Conservation (phyloP, 1,284 basidiomycete species). For the Stereum hirsutum region DNA sequence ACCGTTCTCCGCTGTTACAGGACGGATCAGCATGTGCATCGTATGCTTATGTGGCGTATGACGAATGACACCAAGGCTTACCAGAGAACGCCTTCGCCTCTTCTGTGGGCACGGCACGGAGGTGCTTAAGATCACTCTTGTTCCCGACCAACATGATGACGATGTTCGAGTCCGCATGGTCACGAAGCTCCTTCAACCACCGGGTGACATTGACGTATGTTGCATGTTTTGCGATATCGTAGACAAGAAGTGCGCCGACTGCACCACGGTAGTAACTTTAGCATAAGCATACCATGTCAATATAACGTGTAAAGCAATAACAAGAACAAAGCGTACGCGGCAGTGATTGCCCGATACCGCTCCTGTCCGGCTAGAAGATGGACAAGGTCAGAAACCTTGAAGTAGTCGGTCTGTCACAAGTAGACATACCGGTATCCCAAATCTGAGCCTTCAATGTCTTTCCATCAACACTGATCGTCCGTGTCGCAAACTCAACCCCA, state of each 20-base stretch:
- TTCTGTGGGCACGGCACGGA: constrained; percentile 93
- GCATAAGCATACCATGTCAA: not conserved
- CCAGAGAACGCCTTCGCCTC: constrained; percentile 83
- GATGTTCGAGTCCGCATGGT: constrained; percentile 90
- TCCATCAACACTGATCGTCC: constrained; percentile 89
- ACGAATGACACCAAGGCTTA: constrained; percentile 30
- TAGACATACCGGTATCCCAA: constrained; percentile 87
- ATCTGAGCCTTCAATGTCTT: constrained; percentile 99
- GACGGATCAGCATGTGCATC: not conserved
- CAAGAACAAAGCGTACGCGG: constrained; percentile 54
- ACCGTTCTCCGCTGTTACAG: constrained; percentile 59
- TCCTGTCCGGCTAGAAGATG: constrained; percentile 86
- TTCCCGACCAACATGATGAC: constrained; percentile 94
- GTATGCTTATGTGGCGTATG: not conserved
- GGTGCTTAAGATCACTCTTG: constrained; percentile 98
- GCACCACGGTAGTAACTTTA: constrained; percentile 95
- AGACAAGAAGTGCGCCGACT: constrained; percentile 87
- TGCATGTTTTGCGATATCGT: constrained; percentile 92
- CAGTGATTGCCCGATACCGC: constrained; percentile 98
- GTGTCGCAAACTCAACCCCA: constrained; percentile 97
- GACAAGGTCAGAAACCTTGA: not conserved
- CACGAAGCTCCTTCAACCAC: constrained; percentile 98
- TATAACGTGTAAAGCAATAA: not conserved
- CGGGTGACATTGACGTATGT: constrained; percentile 95
- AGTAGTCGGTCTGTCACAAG: constrained; percentile 1